phyloP scores from a whole-genome alignment of 2,329 filamentous ascomycete genomes.

The Dactylonectria macrodidyma region DNA sequence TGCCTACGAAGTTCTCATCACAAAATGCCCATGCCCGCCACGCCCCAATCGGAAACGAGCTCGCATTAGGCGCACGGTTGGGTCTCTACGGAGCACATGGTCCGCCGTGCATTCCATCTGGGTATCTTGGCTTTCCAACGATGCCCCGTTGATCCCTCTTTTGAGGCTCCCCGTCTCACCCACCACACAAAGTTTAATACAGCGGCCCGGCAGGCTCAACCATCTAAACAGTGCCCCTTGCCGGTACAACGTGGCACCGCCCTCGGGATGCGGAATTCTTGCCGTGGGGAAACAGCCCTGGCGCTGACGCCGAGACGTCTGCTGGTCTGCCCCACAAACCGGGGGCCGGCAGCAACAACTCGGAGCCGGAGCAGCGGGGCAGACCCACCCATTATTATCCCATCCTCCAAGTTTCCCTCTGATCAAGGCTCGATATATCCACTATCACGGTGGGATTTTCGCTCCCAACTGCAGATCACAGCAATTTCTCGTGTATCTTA shows the following conservation, averaged over 20 bases:
- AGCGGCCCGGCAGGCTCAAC: not conserved
- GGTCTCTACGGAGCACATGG: not conserved
- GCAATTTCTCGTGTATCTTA: not conserved
- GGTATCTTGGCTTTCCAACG: not conserved
- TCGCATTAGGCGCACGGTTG: constrained; percentile 5
- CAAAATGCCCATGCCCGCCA: constrained; percentile 2
- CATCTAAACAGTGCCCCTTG: not conserved
- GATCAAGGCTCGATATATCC: not conserved
- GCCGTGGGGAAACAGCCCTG: not conserved
- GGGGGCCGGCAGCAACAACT: not conserved
- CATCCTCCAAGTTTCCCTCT: not conserved
- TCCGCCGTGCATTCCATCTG: not conserved
- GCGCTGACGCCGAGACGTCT: constrained; percentile 4
- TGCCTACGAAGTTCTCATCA: not conserved
- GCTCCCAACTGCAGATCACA: not conserved
- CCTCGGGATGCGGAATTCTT: not conserved
- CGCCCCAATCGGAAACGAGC: constrained; percentile 8
- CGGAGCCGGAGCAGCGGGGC: constrained; percentile 10
- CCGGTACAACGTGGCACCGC: not conserved
- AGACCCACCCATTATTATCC: not conserved
- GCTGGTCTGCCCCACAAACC: not conserved
- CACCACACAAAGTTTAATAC: not conserved
- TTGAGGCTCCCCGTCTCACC: not conserved
- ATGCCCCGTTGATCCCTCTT: not conserved
- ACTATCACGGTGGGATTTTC: not conserved